These are phyloP conservation scores for Acephala macrosclerotiorum DNA, from an alignment of 2,329 filamentous ascomycete genomes.

Conservation along the genomic window DNA sequence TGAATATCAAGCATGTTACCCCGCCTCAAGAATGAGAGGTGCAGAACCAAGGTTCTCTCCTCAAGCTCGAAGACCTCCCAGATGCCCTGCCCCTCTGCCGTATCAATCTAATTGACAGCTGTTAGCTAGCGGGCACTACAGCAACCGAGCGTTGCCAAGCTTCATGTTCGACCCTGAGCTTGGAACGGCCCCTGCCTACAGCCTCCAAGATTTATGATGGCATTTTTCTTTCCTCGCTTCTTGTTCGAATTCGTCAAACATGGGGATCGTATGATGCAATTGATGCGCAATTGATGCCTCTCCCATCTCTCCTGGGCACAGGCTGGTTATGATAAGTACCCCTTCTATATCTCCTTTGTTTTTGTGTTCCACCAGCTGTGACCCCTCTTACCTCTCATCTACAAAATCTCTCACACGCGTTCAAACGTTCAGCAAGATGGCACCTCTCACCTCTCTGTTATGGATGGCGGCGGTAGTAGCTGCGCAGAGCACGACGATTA, in stretches of 20 bases:
- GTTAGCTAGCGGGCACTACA: neutral
- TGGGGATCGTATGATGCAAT: neutral
- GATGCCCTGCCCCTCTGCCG: neutral
- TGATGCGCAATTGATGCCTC: neutral
- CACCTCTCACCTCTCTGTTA: neutral
- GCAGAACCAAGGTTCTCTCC: neutral
- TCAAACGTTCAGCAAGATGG: neutral
- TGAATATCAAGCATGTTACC: too few relatives aligned
- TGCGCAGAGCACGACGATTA: constrained; percentile 1
- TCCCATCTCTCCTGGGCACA: neutral
- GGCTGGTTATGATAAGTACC: constrained; percentile 7
- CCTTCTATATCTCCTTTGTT: neutral
- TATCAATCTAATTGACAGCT: neutral
- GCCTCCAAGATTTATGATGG: constrained; percentile 1
- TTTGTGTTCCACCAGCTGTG: neutral
- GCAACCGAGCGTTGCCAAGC: neutral
- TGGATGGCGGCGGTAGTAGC: neutral
- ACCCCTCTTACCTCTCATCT: too few relatives aligned
- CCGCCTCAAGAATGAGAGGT: neutral
- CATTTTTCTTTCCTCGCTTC: neutral
- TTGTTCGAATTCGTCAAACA: neutral
- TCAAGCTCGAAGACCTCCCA: neutral
- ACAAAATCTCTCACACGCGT: neutral
- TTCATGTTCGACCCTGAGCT: neutral
- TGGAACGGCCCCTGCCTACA: constrained; percentile 5